Evolutionary conservation across 345 rosid species (phyloP).

Genomic region (Rhodamnia rubescens): DNA sequence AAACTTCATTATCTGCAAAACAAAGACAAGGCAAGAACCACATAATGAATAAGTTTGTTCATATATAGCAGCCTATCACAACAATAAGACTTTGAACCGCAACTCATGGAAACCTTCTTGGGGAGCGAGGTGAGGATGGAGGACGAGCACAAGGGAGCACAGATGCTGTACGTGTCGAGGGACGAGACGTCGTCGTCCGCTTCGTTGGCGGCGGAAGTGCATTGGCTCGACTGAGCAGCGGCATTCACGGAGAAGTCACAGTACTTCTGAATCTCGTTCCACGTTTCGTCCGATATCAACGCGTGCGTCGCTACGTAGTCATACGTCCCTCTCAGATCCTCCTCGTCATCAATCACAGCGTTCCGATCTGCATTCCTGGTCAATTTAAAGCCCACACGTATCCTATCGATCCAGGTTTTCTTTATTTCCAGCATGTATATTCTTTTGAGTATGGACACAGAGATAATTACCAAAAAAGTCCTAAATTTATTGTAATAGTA

Average conservation of each 20-base stretch:
- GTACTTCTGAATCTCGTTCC: conserved; percentile 7
- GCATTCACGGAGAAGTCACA: conserved; percentile 45
- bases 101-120: conserved; percentile 17
- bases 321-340: conserved; percentile 59
- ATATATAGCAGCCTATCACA: not conserved
- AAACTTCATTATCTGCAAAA: conserved; percentile 24
- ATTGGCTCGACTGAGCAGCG: conserved; percentile 11
- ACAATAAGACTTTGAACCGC: not conserved
- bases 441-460: not conserved
- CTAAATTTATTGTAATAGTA: no score
- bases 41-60: not conserved
- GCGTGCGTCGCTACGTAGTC: conserved; percentile 57
- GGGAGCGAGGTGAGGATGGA: conserved; percentile 41
- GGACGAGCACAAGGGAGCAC: conserved; percentile 54
- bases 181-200: not conserved
- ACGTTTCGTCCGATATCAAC: conserved; percentile 34
- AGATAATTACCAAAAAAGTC: no score
- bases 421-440: not conserved
- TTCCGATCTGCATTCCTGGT: conserved; percentile 47
- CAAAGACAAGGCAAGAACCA: not conserved
- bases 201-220: conserved; percentile 20
- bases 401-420: not conserved
- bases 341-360: conserved; percentile 66
- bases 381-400: not conserved
- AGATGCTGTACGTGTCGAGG: conserved; percentile 63